Conservation (phyloP, 2,329 filamentous ascomycete genomes). For the Diaporthe ampelina region DNA sequence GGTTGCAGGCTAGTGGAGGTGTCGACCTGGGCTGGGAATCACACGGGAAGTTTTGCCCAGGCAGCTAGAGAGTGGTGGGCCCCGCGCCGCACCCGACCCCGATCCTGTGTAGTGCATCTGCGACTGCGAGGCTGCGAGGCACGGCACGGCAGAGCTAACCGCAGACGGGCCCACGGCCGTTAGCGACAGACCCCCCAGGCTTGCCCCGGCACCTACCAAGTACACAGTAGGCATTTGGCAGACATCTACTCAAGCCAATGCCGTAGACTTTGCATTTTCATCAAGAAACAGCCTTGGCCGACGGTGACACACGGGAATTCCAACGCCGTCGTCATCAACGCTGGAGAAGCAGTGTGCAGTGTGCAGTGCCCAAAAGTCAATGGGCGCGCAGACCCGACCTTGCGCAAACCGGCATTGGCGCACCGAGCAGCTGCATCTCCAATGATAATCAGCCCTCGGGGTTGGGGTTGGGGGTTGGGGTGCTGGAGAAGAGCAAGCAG, state of each 20-base stretch:
- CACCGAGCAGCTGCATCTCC: constrained; percentile 23
- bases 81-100: constrained; percentile 28
- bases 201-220: too few species aligned
- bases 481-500: background rate
- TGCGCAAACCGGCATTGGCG: constrained; percentile 27
- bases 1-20: constrained; percentile 9
- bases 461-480: too few species aligned
- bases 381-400: constrained; percentile 24
- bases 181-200: background rate
- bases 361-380: constrained; percentile 27
- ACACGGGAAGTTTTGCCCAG: constrained; percentile 18
- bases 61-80: background rate
- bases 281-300: background rate
- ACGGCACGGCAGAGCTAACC: constrained; percentile 19
- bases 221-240: too few species aligned
- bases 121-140: constrained; percentile 19
- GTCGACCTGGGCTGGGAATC: constrained; percentile 23
- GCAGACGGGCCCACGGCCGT: constrained; percentile 9
- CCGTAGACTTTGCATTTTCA: background rate
- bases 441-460: background rate
- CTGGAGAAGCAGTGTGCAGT: constrained; percentile 3
- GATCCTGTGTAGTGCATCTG: background rate
- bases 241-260: background rate
- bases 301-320: background rate
- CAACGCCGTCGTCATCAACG: background rate